A percentile compares a stretch with the other conserved stretches of the same genome.
phyloP scores from a whole-genome alignment of 1,284 basidiomycete genomes.

The Malassezia slooffiae region DNA sequence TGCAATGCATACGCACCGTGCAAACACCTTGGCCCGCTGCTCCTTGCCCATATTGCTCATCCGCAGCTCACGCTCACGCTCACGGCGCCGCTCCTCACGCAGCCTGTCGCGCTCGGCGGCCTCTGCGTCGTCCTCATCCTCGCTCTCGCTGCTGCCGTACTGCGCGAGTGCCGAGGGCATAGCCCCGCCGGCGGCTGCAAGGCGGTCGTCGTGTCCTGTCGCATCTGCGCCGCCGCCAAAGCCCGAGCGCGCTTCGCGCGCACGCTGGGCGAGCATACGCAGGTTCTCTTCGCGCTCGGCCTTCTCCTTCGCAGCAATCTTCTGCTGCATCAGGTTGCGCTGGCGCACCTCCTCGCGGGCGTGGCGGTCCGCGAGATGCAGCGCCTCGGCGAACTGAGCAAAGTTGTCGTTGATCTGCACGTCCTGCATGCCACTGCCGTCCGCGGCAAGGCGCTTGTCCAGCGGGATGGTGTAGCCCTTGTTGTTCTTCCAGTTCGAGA shows the following conservation, averaged over 20 bases:
- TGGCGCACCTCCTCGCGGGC: slow-evolving; percentile 95
- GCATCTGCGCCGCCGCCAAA: slow-evolving; percentile 46
- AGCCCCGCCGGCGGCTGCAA: slow-evolving; percentile 44
- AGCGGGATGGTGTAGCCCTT: slow-evolving; percentile 98
- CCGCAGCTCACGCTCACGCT: slow-evolving; percentile 90
- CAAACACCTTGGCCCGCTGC: slow-evolving; percentile 85
- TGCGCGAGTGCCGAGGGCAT: slow-evolving; percentile 69
- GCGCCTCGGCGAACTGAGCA: slow-evolving; percentile 92
- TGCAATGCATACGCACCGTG: slow-evolving; percentile 49
- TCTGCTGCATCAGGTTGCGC: slow-evolving; percentile 92
- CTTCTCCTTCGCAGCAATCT: slow-evolving; percentile 94
- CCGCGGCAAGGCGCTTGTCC: slow-evolving; percentile 94
- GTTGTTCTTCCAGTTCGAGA: slow-evolving; percentile 99
- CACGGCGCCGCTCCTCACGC: slow-evolving; percentile 77
- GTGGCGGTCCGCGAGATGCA: slow-evolving; percentile 93
- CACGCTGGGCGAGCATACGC: slow-evolving; percentile 81
- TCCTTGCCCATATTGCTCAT: slow-evolving; percentile 99
- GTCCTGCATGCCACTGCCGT: slow-evolving; percentile 92
- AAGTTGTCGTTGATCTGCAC: slow-evolving; percentile 99
- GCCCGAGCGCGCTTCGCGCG: slow-evolving; percentile 82
- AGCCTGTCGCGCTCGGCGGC: slow-evolving; percentile 76
- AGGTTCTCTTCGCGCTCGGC: slow-evolving; percentile 91
- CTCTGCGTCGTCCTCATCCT: slow-evolving; percentile 68
- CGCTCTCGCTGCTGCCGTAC: slow-evolving; percentile 51
- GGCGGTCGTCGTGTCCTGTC: slow-evolving; percentile 15